Evolutionary conservation across 176 grass and related monocot genomes (phyloP).

Genomic region (Carex scoparia): DNA sequence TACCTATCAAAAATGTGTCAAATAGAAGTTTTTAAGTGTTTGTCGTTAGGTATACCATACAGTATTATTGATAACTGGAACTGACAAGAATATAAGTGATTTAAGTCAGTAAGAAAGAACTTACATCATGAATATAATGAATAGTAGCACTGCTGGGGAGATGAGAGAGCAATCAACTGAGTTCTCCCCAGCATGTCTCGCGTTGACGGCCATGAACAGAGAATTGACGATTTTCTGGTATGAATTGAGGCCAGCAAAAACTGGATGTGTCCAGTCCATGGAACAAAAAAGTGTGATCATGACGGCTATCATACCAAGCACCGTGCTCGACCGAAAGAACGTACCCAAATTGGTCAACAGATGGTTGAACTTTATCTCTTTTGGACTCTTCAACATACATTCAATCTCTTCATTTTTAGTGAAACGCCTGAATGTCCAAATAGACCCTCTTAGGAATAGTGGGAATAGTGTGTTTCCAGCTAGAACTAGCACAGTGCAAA

Average conservation of each 20-base stretch:
- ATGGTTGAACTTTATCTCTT: constrained; percentile 13
- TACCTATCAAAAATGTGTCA: constrained; percentile 39
- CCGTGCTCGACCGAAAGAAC: constrained; percentile 25
- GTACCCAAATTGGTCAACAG: constrained; percentile 21
- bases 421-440: constrained; percentile 23
- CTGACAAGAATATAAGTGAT: not conserved
- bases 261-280: constrained; percentile 51
- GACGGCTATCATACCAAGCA: constrained; percentile 8
- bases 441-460: constrained; percentile 39
- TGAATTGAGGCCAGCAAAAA: constrained; percentile 43
- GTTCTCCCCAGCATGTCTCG: constrained; percentile 67
- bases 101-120: constrained; percentile 1
- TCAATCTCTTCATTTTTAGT: constrained; percentile 18
- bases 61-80: not conserved
- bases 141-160: constrained; percentile 47
- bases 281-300: constrained; percentile 29
- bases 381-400: constrained; percentile 28
- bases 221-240: constrained; percentile 50
- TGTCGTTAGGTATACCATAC: not conserved
- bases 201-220: constrained; percentile 57
- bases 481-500: constrained; percentile 50
- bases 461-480: constrained; percentile 56
- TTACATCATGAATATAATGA: constrained; percentile 64
- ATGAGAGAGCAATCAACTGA: constrained; percentile 58
- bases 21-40: not conserved